These are phyloP conservation scores for Dothiorella sarmentorum DNA, from an alignment of 2,329 filamentous ascomycete genomes.

Conservation along the genomic window DNA sequence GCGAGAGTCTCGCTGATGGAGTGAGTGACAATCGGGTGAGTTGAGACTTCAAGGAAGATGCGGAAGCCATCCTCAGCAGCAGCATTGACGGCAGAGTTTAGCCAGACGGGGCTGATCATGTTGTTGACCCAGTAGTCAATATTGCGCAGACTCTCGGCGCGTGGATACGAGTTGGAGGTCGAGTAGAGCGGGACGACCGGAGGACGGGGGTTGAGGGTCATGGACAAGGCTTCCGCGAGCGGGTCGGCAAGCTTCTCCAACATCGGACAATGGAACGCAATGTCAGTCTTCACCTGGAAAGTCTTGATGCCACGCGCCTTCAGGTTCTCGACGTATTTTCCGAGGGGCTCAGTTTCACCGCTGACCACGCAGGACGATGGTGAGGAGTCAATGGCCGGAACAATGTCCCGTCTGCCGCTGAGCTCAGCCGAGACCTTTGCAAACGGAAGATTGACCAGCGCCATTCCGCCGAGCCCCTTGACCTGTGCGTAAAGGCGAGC, in stretches of 20 bases:
- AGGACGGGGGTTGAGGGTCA: slow-evolving; percentile 24
- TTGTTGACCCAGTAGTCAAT: slow-evolving; percentile 40
- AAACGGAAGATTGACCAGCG: slow-evolving; percentile 33
- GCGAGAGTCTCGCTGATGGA: slow-evolving; percentile 42
- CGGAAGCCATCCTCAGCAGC: slow-evolving; percentile 38
- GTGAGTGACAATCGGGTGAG: slow-evolving; percentile 42
- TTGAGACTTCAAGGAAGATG: slow-evolving; percentile 43
- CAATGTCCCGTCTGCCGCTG: slow-evolving; percentile 25
- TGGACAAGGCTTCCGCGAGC: slow-evolving; percentile 27
- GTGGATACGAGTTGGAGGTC: slow-evolving; percentile 31
- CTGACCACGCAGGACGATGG: slow-evolving; percentile 37
- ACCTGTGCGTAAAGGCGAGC: slow-evolving; percentile 33
- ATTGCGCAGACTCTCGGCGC: slow-evolving; percentile 26
- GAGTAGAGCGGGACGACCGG: slow-evolving; percentile 34
- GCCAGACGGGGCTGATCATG: slow-evolving; percentile 38
- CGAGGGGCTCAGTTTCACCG: slow-evolving; percentile 26
- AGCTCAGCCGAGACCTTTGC: slow-evolving; percentile 27
- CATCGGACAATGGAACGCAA: slow-evolving; percentile 43
- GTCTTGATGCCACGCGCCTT: slow-evolving; percentile 29
- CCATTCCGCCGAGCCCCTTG: slow-evolving; percentile 33
- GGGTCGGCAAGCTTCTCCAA: slow-evolving; percentile 31
- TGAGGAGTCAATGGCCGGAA: slow-evolving; percentile 37
- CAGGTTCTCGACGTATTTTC: slow-evolving; percentile 22
- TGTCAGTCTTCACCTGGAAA: slow-evolving; percentile 39
- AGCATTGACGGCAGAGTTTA: slow-evolving; percentile 36